Base-by-base conservation (phyloP, 2,329 filamentous ascomycete genomes). In the Helotiales sp. region DNA sequence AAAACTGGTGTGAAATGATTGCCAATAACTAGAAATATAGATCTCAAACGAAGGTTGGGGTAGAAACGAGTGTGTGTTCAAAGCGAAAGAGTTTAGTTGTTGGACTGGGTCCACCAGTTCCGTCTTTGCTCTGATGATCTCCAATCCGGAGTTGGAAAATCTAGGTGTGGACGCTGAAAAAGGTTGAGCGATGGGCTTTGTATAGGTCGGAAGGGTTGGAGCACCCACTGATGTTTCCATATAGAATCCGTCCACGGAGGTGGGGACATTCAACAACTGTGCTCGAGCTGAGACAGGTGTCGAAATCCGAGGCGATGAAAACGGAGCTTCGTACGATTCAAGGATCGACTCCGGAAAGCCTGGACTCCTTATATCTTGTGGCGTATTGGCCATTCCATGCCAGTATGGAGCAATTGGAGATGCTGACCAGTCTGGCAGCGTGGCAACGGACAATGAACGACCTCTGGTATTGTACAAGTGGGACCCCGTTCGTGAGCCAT, bases 201-300 rank as follows among this genome's bases (percentile, higher is more conserved):
- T 63, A 66, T 63, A 63, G 51, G 67, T 66, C 63, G 69, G 63
- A 52, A 65, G 63, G 65, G 66, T 55, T 66, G 68, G 67, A 68
- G 66, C 66, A 70, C 67, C 69, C 67, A 70, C 69, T 68, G 67
- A 65, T 44, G 40, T 19, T 67, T 70, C 68, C 67, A 70, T 66
- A 44, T 62, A 64, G 59, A 66, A 65, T 24, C 52, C 61, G 19
- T 66, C 64, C 62, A 60, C 66, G 22, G 61, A 19, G 54, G 31
- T 57, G 55, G 68, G 66, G 38, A 71, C 59, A 55, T 68, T 66
- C 50, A 69, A 60, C 25, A 67, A 60, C 54, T 66, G 63, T 51
- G 54, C 53, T 40, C 63, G 63, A 55, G 64, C 54, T 29, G 57
- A 62, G 19, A 53, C 61, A 52, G 63, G 64, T 27, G 64, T 58